Evolutionary conservation across 495 filamentous ascomycete species (phyloP).

Genomic region (Penicillium simplicissimum): DNA sequence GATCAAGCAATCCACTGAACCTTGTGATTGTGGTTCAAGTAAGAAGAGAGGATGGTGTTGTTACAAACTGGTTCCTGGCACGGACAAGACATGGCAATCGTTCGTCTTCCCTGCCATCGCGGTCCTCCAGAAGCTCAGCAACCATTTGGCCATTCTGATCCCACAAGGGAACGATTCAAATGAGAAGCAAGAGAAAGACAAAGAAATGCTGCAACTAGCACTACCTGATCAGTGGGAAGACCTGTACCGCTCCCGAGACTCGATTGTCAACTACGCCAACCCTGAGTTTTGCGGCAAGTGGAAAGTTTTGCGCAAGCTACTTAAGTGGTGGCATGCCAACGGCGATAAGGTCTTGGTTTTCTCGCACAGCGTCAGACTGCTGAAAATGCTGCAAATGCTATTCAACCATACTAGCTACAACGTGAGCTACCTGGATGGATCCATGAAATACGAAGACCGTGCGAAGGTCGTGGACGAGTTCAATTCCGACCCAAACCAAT

Average conservation of each 20-base stretch:
- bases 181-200: conserved; percentile 82
- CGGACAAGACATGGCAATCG: conserved; percentile 65
- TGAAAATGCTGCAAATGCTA: conserved; percentile 82
- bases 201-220: conserved; percentile 73
- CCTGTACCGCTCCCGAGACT: conserved; percentile 73
- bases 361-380: conserved; percentile 80
- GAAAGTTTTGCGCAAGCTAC: conserved; percentile 84
- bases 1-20: conserved; percentile 65
- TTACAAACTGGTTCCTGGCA: conserved; percentile 55
- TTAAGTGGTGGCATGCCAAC: conserved; percentile 85
- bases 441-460: conserved; percentile 83
- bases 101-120: conserved; percentile 85
- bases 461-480: conserved; percentile 80
- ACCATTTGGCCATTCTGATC: conserved; percentile 88
- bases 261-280: conserved; percentile 79
- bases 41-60: conserved; percentile 86
- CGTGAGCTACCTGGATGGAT: conserved; percentile 86
- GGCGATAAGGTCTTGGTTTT: conserved; percentile 96
- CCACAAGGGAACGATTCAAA: conserved; percentile 64
- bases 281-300: conserved; percentile 97
- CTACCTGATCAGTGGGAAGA: conserved; percentile 75
- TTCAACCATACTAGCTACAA: conserved; percentile 91
- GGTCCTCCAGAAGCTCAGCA: conserved; percentile 81
- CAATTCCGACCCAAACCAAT: conserved; percentile 84
- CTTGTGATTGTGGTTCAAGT: conserved; percentile 68